Conservation (phyloP, 2,329 filamentous ascomycete genomes). For the Paracamarosporium sp. region DNA sequence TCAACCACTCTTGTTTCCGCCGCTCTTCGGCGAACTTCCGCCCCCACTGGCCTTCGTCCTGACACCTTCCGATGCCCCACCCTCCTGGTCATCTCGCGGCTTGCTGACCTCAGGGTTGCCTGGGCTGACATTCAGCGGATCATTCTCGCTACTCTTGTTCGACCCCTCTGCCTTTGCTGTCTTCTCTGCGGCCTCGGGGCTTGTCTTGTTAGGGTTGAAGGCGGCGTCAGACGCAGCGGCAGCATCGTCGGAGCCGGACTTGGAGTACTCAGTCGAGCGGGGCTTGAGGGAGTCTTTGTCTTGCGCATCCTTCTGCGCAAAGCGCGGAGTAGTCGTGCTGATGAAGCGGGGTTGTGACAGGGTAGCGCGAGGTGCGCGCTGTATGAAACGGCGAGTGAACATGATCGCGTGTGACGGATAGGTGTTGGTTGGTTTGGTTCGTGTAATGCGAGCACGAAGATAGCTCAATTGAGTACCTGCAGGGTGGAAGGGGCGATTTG, state of each 20-base stretch:
- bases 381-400: slow-evolving; percentile 28
- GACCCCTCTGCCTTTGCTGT: slow-evolving; percentile 43
- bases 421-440: background rate
- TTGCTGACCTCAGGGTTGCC: slow-evolving; percentile 66
- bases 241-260: slow-evolving; percentile 68
- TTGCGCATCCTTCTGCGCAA: slow-evolving; percentile 51
- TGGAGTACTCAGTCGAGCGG: slow-evolving; percentile 69
- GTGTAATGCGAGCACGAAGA: background rate
- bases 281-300: slow-evolving; percentile 68
- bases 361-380: slow-evolving; percentile 11
- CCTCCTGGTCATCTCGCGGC: slow-evolving; percentile 50
- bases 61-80: slow-evolving; percentile 46
- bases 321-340: slow-evolving; percentile 24
- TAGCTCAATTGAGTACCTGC: background rate
- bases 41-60: slow-evolving; percentile 34
- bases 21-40: slow-evolving; percentile 39
- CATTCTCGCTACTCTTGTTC: slow-evolving; percentile 25
- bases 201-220: slow-evolving; percentile 72
- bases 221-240: slow-evolving; percentile 66
- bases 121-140: slow-evolving; percentile 64
- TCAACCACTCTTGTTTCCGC: slow-evolving; percentile 38
- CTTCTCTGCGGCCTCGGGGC: slow-evolving; percentile 66
- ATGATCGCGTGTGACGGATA: slow-evolving; percentile 21
- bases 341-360: slow-evolving; percentile 27
- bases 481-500: background rate